These are phyloP conservation scores for Luffa acutangula DNA, from an alignment of 306 rosid species.

Conservation along the genomic window DNA sequence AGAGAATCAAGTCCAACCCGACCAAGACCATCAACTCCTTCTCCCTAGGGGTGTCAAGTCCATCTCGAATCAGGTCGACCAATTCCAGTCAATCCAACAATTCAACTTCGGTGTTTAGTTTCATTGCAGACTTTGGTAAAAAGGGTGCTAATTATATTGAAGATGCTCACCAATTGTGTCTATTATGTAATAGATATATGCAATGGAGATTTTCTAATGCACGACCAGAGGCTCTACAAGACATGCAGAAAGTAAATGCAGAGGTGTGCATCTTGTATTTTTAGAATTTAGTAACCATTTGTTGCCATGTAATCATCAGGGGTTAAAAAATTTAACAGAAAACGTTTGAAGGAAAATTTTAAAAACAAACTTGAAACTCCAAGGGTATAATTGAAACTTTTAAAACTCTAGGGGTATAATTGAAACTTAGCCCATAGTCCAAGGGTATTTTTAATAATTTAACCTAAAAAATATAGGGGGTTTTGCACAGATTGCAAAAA, in stretches of 20 bases:
- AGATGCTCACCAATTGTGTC: constrained; percentile 87
- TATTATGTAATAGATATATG: constrained; percentile 65
- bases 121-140: constrained; percentile 76
- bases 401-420: too few species aligned
- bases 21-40: constrained; percentile 28
- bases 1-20: constrained; percentile 54
- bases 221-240: constrained; percentile 57
- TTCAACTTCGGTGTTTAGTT: constrained; percentile 75
- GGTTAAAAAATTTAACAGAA: too few species aligned
- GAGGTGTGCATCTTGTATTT: constrained; percentile 39
- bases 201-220: constrained; percentile 93
- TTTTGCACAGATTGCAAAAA: too few species aligned
- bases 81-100: constrained; percentile 37
- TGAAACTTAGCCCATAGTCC: too few species aligned
- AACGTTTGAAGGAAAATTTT: too few species aligned
- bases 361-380: too few species aligned
- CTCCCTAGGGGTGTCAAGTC: constrained; percentile 66
- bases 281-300: background rate
- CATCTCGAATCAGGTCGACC: constrained; percentile 43
- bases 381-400: too few species aligned
- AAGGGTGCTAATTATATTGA: constrained; percentile 58
- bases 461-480: too few species aligned
- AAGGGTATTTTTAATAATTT: too few species aligned
- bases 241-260: constrained; percentile 53
- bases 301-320: too few species aligned